Evolutionary conservation across 495 filamentous ascomycete genomes (phyloP).

Genomic region (Chaetomium tenue): DNA sequence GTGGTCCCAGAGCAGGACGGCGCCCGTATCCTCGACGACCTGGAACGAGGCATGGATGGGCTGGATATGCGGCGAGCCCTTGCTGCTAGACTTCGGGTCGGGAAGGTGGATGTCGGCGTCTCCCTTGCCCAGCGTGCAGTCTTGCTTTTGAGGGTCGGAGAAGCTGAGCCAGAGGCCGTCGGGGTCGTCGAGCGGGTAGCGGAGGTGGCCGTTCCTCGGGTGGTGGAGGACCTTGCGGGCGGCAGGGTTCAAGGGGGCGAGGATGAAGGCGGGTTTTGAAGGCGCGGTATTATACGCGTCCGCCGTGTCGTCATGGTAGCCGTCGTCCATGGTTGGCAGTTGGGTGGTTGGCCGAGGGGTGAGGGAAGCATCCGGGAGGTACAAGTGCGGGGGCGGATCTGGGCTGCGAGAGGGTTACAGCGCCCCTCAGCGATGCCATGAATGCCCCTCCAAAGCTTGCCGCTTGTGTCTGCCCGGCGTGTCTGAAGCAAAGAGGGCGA

Average conservation of each 20-base stretch:
- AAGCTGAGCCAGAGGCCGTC: constrained; percentile 33
- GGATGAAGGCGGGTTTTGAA: not conserved
- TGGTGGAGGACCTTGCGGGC: constrained; percentile 13
- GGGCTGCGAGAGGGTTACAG: not conserved
- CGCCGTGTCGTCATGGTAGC: not conserved
- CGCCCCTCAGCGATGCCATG: constrained; percentile 5
- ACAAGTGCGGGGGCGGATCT: constrained; percentile 9
- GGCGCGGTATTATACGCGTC: not conserved
- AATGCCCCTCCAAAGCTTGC: not conserved
- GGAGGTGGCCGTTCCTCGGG: constrained; percentile 1
- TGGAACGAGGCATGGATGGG: constrained; percentile 33
- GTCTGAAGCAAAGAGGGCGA: not conserved
- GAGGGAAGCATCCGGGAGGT: constrained; percentile 2
- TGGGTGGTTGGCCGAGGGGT: constrained; percentile 4
- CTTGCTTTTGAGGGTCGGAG: constrained; percentile 16
- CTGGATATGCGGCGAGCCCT: constrained; percentile 27
- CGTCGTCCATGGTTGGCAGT: constrained; percentile 12
- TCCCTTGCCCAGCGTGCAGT: constrained; percentile 27
- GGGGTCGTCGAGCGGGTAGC: not conserved
- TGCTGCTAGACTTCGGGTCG: constrained; percentile 17
- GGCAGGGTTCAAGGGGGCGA: constrained; percentile 4
- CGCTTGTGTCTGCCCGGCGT: not conserved
- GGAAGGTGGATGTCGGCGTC: constrained; percentile 33
- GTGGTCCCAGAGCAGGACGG: constrained; percentile 34
- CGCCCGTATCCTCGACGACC: constrained; percentile 29